A percentile compares a stretch with the other conserved stretches of the same genome.
Conservation (phyloP, 257 asterid genomes). For the Solanum stenotomum region DNA sequence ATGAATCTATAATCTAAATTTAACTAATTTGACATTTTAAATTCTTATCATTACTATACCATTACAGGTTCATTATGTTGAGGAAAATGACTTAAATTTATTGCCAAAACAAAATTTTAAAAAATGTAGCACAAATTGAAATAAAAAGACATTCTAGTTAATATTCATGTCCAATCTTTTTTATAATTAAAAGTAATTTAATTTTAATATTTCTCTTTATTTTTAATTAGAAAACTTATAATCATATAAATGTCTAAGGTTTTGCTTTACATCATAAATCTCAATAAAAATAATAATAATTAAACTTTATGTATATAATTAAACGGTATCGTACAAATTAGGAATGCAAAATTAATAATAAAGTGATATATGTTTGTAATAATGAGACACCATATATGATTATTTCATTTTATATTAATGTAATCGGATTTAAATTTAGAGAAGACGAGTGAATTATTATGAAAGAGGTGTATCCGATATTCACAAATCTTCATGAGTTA, state of each 20-base stretch:
- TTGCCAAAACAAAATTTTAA: neutral
- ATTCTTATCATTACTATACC: too few species aligned
- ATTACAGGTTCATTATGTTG: neutral
- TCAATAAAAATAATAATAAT: too few species aligned
- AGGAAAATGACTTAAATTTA: neutral
- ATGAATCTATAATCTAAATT: too few species aligned
- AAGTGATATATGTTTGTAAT: neutral
- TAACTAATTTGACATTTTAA: too few species aligned
- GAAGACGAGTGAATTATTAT: neutral
- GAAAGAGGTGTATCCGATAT: neutral
- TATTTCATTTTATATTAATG: neutral
- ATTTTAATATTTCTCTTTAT: too few species aligned
- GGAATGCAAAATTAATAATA: too few species aligned
- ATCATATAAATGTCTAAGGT: neutral
- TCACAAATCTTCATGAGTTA: neutral
- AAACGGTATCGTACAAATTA: too few species aligned
- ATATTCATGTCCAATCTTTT: neutral
- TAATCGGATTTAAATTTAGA: neutral
- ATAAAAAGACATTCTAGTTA: neutral
- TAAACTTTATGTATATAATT: too few species aligned
- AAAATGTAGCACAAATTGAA: neutral
- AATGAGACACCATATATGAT: neutral
- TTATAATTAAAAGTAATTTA: too few species aligned
- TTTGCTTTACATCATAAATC: neutral
- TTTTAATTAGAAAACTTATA: too few species aligned